Percentiles rank a stretch among this genome's conserved stretches.
Evolutionary conservation across 2,329 filamentous ascomycete species (phyloP).

Genomic region (Helotiales sp.): DNA sequence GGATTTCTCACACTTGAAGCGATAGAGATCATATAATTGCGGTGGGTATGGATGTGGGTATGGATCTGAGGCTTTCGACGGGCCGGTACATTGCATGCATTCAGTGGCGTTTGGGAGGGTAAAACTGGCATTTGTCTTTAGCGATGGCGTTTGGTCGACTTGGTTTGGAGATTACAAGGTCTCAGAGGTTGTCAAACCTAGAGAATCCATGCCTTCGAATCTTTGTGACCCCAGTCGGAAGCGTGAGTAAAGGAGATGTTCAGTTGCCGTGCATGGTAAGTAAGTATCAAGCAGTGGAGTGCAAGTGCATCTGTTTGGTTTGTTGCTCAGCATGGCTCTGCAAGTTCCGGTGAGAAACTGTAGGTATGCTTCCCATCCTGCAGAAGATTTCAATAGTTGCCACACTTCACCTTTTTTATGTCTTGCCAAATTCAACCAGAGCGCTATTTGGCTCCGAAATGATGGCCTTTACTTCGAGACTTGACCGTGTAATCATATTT

Average conservation of each 20-base stretch:
- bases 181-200: neutral
- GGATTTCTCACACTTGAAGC: slow-evolving; percentile 41
- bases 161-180: neutral
- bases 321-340: neutral
- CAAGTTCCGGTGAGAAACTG: neutral
- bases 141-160: slow-evolving; percentile 42
- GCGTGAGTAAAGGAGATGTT: neutral
- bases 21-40: slow-evolving; percentile 18
- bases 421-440: too few relatives aligned
- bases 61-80: too few relatives aligned
- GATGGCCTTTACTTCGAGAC: too few relatives aligned
- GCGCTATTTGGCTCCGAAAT: too few relatives aligned
- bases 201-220: neutral
- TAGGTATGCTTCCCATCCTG: too few relatives aligned
- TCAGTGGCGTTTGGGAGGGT: slow-evolving; percentile 13
- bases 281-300: neutral
- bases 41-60: neutral
- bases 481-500: too few relatives aligned
- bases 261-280: neutral
- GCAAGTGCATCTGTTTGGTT: neutral
- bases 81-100: neutral
- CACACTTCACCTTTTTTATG: too few relatives aligned
- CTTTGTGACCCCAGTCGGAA: neutral
- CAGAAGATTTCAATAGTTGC: too few relatives aligned
- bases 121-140: slow-evolving; percentile 29